These are phyloP conservation scores for Boletales sp. DNA, from an alignment of 768 basidiomycete genomes.

Conservation along the genomic window DNA sequence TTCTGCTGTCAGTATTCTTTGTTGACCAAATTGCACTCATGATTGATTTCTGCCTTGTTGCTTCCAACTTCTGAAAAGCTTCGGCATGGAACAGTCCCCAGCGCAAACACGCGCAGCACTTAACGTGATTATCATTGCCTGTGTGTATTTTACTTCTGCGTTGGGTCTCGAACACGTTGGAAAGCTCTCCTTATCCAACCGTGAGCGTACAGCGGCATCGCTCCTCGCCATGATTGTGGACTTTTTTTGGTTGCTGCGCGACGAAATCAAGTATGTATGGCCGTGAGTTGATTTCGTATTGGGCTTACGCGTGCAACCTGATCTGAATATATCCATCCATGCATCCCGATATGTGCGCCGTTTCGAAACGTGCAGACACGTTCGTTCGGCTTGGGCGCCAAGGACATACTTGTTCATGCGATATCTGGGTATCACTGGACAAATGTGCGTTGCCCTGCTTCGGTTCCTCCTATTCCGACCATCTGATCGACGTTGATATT, in stretches of 20 bases:
- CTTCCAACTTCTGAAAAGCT: too few species aligned
- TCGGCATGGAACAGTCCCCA: neutral
- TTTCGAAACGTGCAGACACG: slow-evolving; percentile 1
- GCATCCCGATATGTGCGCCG: neutral
- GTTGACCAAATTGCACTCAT: too few species aligned
- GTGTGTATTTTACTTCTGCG: neutral
- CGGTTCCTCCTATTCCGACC: too few species aligned
- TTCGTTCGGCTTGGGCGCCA: slow-evolving; percentile 6
- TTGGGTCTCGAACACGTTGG: too few species aligned
- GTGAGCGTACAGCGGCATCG: neutral
- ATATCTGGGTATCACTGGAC: slow-evolving; percentile 19
- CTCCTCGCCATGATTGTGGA: slow-evolving; percentile 13
- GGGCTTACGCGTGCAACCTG: neutral
- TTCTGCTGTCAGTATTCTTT: too few species aligned
- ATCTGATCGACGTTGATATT: too few species aligned
- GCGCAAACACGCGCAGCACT: neutral
- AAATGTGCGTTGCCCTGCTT: slow-evolving; percentile 14
- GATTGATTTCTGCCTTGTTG: too few species aligned
- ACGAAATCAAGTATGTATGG: slow-evolving; percentile 17
- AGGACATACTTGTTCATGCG: slow-evolving; percentile 5
- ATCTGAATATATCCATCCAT: neutral
- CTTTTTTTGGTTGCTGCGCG: slow-evolving; percentile 5
- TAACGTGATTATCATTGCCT: neutral
- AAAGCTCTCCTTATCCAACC: neutral
- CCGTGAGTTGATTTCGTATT: slow-evolving; percentile 9